Base-by-base conservation (phyloP, 306 rosid species). In the Pyrus betulifolia region DNA sequence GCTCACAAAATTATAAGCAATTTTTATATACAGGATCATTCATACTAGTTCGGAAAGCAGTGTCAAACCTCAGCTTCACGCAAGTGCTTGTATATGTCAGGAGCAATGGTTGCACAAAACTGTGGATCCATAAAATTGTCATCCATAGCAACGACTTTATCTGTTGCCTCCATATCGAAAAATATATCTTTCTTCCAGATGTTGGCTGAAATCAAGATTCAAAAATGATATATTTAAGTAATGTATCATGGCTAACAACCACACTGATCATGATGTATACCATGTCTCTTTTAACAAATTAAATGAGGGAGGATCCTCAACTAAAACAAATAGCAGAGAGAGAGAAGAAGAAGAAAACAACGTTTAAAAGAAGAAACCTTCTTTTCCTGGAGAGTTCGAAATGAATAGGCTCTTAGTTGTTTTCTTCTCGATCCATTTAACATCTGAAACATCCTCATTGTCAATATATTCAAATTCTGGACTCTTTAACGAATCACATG, bases 21-120 rank as follows among this genome's bases (percentile, higher is more conserved):
- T 35, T 25, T 59, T 6, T 73, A 18, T 15, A 28, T 61, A 44
- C 3, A 11, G 62, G 51, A 61, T 4, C 60, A 59, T 61, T 74
- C 45, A 61, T 42, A 22, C 19, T 70, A 74, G 67, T 15, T 11
- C 66, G 18, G 64, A 44, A 68, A n/a, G 62, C 51, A 65, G 65
- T 46, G 38, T 67, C 23, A 27, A 73, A 89, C 94, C 91, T 89
- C 91, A n/a, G 84, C 78, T 71, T 18, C 85, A 68, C 80, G 86
- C 87, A 89, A 81, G 81, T 84, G 38, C 71, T 84, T 69, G 81
- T 74, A 87, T 77, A 89, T 80, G 68, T 87, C 91, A 59, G 55
- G 57, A 85, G 83, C 85, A 74, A 80, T 54, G 66, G 86, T 61
- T 67, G 87, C 88, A 74, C 87, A 87, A 33, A 74, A 85, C 75